phyloP scores from a whole-genome alignment of 257 asterid species.

The Haberlea rhodopensis region DNA sequence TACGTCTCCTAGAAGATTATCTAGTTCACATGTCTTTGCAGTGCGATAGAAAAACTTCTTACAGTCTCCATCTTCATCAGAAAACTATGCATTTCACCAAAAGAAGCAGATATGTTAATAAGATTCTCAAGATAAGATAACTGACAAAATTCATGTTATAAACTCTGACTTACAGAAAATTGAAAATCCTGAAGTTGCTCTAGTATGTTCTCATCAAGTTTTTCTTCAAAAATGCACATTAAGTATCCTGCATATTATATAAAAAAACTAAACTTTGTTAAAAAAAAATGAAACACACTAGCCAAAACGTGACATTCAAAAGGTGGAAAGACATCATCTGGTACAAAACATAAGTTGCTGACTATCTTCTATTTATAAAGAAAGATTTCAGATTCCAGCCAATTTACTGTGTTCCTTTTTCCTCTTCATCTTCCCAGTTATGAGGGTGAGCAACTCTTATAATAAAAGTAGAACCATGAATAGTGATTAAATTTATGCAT shows the following conservation, averaged over 20 bases:
- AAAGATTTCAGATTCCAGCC: constrained; percentile 17
- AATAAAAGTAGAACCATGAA: constrained; percentile 10
- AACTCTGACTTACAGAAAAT: constrained; percentile 65
- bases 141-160: constrained; percentile 13
- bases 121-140: constrained; percentile 16
- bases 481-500: background rate
- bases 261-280: constrained; percentile 19
- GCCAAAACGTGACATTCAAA: no score
- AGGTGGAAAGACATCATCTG: constrained; percentile 16
- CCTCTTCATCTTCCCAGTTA: constrained; percentile 6
- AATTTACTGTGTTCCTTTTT: background rate
- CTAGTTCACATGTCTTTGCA: constrained; percentile 84
- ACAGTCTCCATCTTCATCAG: constrained; percentile 75
- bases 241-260: constrained; percentile 73
- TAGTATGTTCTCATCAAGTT: constrained; percentile 57
- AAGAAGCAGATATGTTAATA: constrained; percentile 29
- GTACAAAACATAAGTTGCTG: constrained; percentile 12
- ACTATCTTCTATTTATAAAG: background rate
- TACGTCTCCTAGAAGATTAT: constrained; percentile 86
- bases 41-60: constrained; percentile 85
- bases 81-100: constrained; percentile 53
- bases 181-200: constrained; percentile 82
- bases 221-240: constrained; percentile 83
- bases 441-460: constrained; percentile 5
- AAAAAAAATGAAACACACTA: constrained; percentile 1